Evolutionary conservation across 2,329 filamentous ascomycete species (phyloP).

Genomic region (Microsporum canis): DNA sequence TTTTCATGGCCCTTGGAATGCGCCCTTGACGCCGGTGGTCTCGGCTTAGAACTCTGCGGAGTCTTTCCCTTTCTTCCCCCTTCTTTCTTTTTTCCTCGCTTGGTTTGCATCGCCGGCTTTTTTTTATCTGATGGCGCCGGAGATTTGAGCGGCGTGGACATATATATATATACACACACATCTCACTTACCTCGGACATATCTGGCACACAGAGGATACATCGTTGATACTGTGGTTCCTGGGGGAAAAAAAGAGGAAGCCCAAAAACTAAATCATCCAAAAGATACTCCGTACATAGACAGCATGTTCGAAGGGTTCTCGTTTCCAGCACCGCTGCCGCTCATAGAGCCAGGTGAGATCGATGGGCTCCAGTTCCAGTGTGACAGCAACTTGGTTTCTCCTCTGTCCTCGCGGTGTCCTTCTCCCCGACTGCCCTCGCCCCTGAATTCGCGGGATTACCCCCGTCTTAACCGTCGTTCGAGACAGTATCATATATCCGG

Average conservation of each 20-base stretch:
- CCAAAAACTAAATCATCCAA: too few relatives aligned
- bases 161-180: background rate
- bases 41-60: background rate
- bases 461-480: constrained; percentile 1
- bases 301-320: constrained; percentile 35
- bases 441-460: constrained; percentile 2
- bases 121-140: background rate
- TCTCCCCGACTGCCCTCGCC: constrained; percentile 24
- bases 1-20: background rate
- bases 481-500: constrained; percentile 5
- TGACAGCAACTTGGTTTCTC: constrained; percentile 30
- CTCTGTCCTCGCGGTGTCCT: constrained; percentile 33
- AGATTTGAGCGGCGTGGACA: background rate
- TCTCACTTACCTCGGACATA: background rate
- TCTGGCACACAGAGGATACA: background rate
- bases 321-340: constrained; percentile 29
- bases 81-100: background rate
- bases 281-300: background rate
- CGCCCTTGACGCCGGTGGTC: background rate
- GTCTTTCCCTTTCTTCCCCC: background rate
- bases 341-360: constrained; percentile 23
- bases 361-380: constrained; percentile 25
- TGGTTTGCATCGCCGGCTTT: background rate
- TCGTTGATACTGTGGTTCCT: too few relatives aligned
- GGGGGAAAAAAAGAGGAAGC: too few relatives aligned